Evolutionary conservation across 345 rosid species (phyloP).

Genomic region (Streptanthus diversifolius): DNA sequence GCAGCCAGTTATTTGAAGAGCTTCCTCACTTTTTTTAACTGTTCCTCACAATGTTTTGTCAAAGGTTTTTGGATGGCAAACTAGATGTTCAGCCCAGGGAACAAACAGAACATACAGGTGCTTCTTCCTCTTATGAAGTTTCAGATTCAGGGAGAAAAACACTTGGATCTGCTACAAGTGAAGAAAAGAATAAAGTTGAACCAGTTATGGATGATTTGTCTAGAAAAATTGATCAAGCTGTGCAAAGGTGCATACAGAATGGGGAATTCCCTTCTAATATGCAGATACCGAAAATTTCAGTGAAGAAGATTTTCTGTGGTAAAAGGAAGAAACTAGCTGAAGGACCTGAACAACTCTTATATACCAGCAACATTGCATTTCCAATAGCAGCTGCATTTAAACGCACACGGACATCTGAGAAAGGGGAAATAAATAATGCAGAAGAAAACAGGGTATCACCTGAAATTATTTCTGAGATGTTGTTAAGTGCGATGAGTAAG

Average conservation of each 20-base stretch:
- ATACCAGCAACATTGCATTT: slow-evolving; percentile 78
- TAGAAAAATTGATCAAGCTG: slow-evolving; percentile 47
- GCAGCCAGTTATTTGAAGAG: background rate
- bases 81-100: slow-evolving; percentile 46
- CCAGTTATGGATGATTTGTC: slow-evolving; percentile 47
- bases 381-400: slow-evolving; percentile 62
- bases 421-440: slow-evolving; percentile 27
- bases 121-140: slow-evolving; percentile 35
- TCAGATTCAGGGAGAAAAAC: slow-evolving; percentile 37
- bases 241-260: slow-evolving; percentile 39
- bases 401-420: slow-evolving; percentile 32
- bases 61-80: slow-evolving; percentile 70
- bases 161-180: slow-evolving; percentile 20
- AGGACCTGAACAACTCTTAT: slow-evolving; percentile 62
- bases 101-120: slow-evolving; percentile 32
- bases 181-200: slow-evolving; percentile 39
- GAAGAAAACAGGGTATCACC: slow-evolving; percentile 42
- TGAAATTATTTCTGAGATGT: slow-evolving; percentile 54
- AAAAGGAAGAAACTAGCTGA: slow-evolving; percentile 61
- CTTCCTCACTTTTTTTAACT: background rate
- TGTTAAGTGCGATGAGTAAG: slow-evolving; percentile 45
- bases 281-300: slow-evolving; percentile 61
- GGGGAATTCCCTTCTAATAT: slow-evolving; percentile 51
- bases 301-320: slow-evolving; percentile 57
- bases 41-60: slow-evolving; percentile 5